phyloP scores from a whole-genome alignment of 2,329 filamentous ascomycete species.

The Thelonectria blattea region DNA sequence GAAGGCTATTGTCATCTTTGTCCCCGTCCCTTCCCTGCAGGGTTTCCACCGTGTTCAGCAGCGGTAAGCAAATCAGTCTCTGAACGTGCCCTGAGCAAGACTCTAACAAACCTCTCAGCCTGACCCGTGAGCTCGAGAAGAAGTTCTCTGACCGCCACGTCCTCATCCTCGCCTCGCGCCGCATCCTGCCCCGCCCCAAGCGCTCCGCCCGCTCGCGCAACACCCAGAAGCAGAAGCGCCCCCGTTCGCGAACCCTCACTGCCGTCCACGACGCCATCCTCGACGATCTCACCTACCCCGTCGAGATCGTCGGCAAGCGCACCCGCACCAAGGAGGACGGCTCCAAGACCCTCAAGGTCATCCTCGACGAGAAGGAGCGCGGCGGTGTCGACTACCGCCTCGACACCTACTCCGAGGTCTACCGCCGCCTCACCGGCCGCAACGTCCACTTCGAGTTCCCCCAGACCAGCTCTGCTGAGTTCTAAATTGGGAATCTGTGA shows the following conservation, averaged over 20 bases:
- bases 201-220: constrained; percentile 96
- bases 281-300: constrained; percentile 96
- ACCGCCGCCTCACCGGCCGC: constrained; percentile 96
- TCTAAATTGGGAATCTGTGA: constrained; percentile 62
- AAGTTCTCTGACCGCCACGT: constrained; percentile 99
- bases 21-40: constrained; percentile 97
- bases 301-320: constrained; percentile 99
- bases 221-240: constrained; percentile 98
- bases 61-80: constrained; percentile 73
- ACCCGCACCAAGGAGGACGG: constrained; percentile 98
- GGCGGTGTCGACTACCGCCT: constrained; percentile 99
- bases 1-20: constrained; percentile 99
- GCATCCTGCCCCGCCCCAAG: constrained; percentile 98
- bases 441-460: constrained; percentile 99
- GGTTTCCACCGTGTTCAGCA: constrained; percentile 99
- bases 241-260: constrained; percentile 95
- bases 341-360: constrained; percentile 97
- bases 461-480: constrained; percentile 78
- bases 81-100: fast-evolving
- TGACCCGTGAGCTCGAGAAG: constrained; percentile 99
- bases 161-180: constrained; percentile 97
- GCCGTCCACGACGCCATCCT: constrained; percentile 99
- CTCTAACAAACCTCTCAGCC: constrained; percentile 60
- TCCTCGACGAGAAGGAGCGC: constrained; percentile 99
- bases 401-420: constrained; percentile 99